Base-by-base conservation (phyloP, 2,329 filamentous ascomycete species). In the Podosphaera aphanis region DNA sequence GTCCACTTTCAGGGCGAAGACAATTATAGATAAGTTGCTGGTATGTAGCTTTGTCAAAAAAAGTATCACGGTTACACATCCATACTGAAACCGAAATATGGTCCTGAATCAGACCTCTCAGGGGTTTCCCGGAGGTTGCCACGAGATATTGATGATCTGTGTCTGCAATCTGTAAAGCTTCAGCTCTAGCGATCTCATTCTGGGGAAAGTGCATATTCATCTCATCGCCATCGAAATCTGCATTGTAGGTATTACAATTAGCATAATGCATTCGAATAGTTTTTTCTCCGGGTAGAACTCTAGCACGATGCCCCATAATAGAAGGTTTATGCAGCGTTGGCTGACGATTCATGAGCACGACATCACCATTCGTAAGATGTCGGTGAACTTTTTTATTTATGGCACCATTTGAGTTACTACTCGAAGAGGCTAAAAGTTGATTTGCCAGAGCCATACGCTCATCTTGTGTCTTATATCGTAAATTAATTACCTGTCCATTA, bases 161-260 rank as follows among this genome's bases (percentile, higher is more conserved):
- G 60, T 95, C 88, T 33, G 90, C 90, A 56, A 98, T 79, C 53
- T 85, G 83, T 53, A 93, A 71, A 1, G 90, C 90, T 64, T 98
- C 90, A 2, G 88, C 83, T 54, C 90, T 73, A 15, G 90, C 90
- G 52, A 95, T 70, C 60, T 95, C 92, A 54, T 93, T 95, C 56
- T 98, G 90, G 1, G 90, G 90, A 58, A 98, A 95, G 63, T 98
- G 90, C 86, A 98, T 92, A 62, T 98, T 98, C 90, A 98, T 98
- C 63, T 98, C 90, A 60, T 98, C 90, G 61, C 90, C 90, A 58
- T 98, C 92, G 59, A 98, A 33, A 69, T 98, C 90, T 27, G 90
- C 90, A 56, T 98, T 98, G 69, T 98, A 98, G 0, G 90, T 94
- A 59, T 98, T 98, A 62, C 90, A 95, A 61, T 98, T 98, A 56